Conservation (phyloP, 176 grass and related monocot genomes). For the Rhynchospora breviuscula region DNA sequence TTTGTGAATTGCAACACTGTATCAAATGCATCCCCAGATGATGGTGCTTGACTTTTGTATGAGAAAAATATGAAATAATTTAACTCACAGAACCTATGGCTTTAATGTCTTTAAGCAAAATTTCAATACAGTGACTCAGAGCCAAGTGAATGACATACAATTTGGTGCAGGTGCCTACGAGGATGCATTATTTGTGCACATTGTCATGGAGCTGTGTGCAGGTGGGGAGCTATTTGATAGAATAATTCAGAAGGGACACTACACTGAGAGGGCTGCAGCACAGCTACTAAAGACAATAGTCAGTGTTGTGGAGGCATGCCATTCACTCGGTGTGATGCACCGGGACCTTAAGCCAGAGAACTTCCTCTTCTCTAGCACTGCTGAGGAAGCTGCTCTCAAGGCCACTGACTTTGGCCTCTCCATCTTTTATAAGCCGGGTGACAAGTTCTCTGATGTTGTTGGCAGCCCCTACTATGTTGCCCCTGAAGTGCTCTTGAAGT, state of each 20-base stretch:
- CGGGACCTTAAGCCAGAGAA: constrained; percentile 97
- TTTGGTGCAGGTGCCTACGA: constrained; percentile 56
- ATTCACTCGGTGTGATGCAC: constrained; percentile 96
- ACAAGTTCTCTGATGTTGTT: constrained; percentile 90
- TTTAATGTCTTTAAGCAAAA: neutral
- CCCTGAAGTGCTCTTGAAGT: constrained; percentile 92
- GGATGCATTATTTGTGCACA: constrained; percentile 90
- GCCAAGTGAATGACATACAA: neutral
- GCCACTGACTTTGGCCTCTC: constrained; percentile 95
- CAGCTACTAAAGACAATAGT: constrained; percentile 84
- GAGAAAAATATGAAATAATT: neutral
- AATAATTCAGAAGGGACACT: constrained; percentile 92
- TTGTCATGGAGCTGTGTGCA: constrained; percentile 95
- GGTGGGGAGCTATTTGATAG: constrained; percentile 93
- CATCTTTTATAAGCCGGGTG: constrained; percentile 94
- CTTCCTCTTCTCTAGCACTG: constrained; percentile 63
- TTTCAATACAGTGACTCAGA: neutral
- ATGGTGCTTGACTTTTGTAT: neutral
- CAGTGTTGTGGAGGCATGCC: constrained; percentile 81
- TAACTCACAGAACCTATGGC: neutral
- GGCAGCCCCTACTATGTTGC: constrained; percentile 99
- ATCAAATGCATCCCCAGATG: neutral
- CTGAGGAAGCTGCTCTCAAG: constrained; percentile 84
- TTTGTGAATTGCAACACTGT: neutral
- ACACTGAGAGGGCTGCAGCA: constrained; percentile 65